These are phyloP conservation scores for Aspergillus sclerotioniger DNA, from an alignment of 495 filamentous ascomycete genomes.

Conservation along the genomic window DNA sequence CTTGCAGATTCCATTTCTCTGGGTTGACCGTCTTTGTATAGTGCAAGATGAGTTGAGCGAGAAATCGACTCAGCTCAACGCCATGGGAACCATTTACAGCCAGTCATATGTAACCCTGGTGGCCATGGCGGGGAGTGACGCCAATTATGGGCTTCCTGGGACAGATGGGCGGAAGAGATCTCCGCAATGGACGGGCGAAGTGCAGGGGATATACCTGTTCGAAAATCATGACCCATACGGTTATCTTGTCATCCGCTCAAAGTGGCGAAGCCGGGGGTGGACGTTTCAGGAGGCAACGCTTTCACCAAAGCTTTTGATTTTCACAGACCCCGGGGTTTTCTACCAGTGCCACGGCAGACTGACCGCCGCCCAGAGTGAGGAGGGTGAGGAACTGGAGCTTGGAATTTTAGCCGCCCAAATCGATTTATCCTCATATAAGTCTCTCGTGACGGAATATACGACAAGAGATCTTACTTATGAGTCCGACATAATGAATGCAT, in stretches of 20 bases:
- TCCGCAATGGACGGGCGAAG: neutral
- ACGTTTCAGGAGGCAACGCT: slow-evolving; percentile 5
- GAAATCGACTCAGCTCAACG: neutral
- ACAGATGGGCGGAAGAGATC: neutral
- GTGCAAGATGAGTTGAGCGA: neutral
- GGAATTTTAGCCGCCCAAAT: neutral
- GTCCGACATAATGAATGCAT: neutral
- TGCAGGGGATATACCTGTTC: neutral
- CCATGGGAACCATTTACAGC: neutral
- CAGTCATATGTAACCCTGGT: neutral
- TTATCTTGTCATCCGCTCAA: neutral
- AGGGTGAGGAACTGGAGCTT: neutral
- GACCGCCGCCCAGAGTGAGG: neutral
- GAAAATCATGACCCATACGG: neutral
- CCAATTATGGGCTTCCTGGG: neutral
- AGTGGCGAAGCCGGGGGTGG: neutral
- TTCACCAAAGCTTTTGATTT: neutral
- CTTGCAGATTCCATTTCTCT: neutral
- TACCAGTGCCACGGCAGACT: neutral
- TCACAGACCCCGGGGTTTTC: neutral
- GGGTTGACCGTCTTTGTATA: neutral
- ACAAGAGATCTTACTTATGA: neutral
- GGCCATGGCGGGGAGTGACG: neutral
- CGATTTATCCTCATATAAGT: neutral
- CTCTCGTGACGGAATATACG: neutral